Conservation (phyloP, 495 filamentous ascomycete species). For the Staphylotrichum tortipilum region DNA sequence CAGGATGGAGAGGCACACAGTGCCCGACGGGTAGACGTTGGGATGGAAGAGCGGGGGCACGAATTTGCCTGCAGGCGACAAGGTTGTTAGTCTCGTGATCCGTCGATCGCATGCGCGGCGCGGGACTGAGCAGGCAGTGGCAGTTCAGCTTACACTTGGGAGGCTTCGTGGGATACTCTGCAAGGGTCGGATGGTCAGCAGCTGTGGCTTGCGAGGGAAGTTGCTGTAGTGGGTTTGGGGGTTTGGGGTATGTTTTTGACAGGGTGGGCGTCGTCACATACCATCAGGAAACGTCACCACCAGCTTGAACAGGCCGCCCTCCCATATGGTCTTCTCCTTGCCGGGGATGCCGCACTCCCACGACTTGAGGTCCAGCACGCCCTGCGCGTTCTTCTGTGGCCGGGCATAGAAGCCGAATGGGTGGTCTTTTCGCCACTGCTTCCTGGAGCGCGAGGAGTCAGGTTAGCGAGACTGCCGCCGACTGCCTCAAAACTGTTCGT, state of each 20-base stretch:
- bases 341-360: constrained; percentile 97
- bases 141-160: constrained; percentile 71
- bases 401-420: constrained; percentile 96
- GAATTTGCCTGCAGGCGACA: constrained; percentile 71
- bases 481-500: not conserved
- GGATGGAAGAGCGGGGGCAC: constrained; percentile 93
- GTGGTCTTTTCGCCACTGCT: constrained; percentile 94
- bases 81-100: constrained; percentile 19
- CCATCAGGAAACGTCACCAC: constrained; percentile 91
- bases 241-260: too few relatives aligned
- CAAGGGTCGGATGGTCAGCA: constrained; percentile 15
- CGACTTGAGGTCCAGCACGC: constrained; percentile 80
- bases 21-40: constrained; percentile 97
- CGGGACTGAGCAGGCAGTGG: not conserved
- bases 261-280: constrained; percentile 33
- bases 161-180: constrained; percentile 98
- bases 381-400: constrained; percentile 67
- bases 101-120: constrained; percentile 1
- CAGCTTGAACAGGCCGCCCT: constrained; percentile 90
- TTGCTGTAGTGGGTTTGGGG: too few relatives aligned
- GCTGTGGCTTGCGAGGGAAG: not conserved
- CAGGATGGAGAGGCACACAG: constrained; percentile 92
- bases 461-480: constrained; percentile 7
- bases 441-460: constrained; percentile 42
- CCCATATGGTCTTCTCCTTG: constrained; percentile 93